Evolutionary conservation across 2,329 filamentous ascomycete genomes (phyloP).

Genomic region (Diplodia corticola): DNA sequence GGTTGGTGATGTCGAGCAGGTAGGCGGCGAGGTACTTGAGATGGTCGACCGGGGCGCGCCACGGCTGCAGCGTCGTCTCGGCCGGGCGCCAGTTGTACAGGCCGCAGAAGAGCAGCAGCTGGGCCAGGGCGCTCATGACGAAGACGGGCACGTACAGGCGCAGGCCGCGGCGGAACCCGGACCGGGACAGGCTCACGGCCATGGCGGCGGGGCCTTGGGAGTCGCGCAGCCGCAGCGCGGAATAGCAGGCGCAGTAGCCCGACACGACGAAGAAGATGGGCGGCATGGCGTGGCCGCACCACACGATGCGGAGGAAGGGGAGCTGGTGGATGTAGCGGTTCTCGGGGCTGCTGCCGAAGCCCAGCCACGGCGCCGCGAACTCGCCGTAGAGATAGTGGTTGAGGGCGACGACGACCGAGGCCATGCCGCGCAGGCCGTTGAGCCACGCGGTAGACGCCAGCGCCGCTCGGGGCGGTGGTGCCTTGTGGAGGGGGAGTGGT

Average conservation of each 20-base stretch:
- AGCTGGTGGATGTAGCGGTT: slow-evolving; percentile 47
- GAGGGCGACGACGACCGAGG: neutral
- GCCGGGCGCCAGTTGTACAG: neutral
- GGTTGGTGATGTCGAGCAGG: slow-evolving; percentile 14
- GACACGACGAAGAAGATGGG: slow-evolving; percentile 48
- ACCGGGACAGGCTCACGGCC: slow-evolving; percentile 42
- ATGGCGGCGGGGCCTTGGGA: slow-evolving; percentile 38
- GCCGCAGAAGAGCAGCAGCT: neutral
- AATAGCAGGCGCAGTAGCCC: slow-evolving; percentile 46
- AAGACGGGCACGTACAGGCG: slow-evolving; percentile 50
- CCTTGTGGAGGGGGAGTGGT: neutral
- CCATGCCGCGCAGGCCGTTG: neutral
- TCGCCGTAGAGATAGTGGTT: slow-evolving; percentile 1
- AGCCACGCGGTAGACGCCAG: neutral
- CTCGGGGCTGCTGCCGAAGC: slow-evolving; percentile 33
- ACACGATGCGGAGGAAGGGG: slow-evolving; percentile 58
- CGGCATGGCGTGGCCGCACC: slow-evolving; percentile 59
- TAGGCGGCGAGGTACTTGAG: neutral
- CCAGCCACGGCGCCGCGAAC: neutral
- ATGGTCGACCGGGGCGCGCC: neutral
- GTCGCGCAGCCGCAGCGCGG: slow-evolving; percentile 43
- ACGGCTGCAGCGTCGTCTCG: neutral
- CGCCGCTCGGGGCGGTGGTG: neutral
- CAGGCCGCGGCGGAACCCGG: slow-evolving; percentile 47
- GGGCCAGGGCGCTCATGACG: slow-evolving; percentile 47